Percentiles rank a stretch among this genome's conserved stretches.
Conservation (phyloP, 345 rosid species). For the Odontarrhena argentea region DNA sequence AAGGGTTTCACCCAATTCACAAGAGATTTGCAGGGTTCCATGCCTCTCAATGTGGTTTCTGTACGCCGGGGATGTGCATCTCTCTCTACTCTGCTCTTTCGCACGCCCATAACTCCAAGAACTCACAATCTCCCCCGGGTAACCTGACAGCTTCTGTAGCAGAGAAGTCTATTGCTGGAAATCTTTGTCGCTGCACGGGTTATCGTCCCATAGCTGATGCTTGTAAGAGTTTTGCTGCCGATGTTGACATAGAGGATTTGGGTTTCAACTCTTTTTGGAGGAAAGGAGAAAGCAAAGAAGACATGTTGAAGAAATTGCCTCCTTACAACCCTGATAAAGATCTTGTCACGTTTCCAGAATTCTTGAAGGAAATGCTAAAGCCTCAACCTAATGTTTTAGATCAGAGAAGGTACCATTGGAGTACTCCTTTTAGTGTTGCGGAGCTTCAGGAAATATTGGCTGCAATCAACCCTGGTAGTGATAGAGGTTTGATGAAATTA, state of each 20-base stretch:
- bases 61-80: constrained; percentile 94
- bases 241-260: constrained; percentile 87
- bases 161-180: constrained; percentile 71
- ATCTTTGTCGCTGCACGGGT: constrained; percentile 95
- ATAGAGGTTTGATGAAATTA: constrained; percentile 44
- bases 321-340: constrained; percentile 33
- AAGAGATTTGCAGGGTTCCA: constrained; percentile 75
- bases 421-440: constrained; percentile 49
- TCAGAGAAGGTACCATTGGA: constrained; percentile 51
- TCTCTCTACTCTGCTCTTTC: constrained; percentile 76
- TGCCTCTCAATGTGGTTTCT: constrained; percentile 93
- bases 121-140: constrained; percentile 51
- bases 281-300: constrained; percentile 57
- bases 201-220: constrained; percentile 88
- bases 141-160: constrained; percentile 71
- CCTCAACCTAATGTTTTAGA: constrained; percentile 43
- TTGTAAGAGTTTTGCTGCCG: constrained; percentile 82
- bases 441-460: constrained; percentile 59
- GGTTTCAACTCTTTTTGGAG: constrained; percentile 81
- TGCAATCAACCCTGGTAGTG: constrained; percentile 38
- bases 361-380: constrained; percentile 53
- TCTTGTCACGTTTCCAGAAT: constrained; percentile 59
- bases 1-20: constrained; percentile 86
- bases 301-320: constrained; percentile 60
- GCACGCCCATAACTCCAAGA: constrained; percentile 57